Conservation (phyloP, 2,329 filamentous ascomycete species). For the Calonectria hawksworthii region DNA sequence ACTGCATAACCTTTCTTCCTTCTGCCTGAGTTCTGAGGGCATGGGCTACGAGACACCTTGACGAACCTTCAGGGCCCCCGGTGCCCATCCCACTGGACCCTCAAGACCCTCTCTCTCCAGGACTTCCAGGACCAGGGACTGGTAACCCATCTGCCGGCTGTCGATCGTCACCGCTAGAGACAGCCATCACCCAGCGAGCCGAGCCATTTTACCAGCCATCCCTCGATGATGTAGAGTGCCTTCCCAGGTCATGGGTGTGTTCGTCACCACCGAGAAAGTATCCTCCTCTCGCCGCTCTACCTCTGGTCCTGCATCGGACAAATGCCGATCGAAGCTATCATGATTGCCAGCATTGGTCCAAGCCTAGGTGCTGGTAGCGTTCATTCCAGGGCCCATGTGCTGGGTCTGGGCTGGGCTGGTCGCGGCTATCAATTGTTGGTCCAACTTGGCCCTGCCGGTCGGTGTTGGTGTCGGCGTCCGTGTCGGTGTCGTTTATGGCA, state of each 20-base stretch:
- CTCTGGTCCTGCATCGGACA: slow-evolving; percentile 28
- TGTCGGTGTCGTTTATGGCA: slow-evolving; percentile 32
- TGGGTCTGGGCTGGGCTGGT: slow-evolving; percentile 4
- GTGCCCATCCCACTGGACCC: slow-evolving; percentile 1
- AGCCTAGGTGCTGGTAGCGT: not conserved
- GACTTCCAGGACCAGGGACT: slow-evolving; percentile 21
- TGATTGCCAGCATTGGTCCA: slow-evolving; percentile 19
- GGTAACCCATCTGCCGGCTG: slow-evolving; percentile 35
- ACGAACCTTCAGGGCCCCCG: slow-evolving; percentile 24
- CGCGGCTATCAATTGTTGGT: not conserved
- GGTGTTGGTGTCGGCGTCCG: slow-evolving; percentile 12
- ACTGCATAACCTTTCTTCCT: slow-evolving; percentile 34
- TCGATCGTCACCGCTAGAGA: slow-evolving; percentile 38
- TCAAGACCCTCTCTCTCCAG: slow-evolving; percentile 20
- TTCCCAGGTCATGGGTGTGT: slow-evolving; percentile 29
- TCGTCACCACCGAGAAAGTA: slow-evolving; percentile 31
- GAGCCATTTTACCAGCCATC: slow-evolving; percentile 21
- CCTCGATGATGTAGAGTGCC: slow-evolving; percentile 19
- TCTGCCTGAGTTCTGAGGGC: slow-evolving; percentile 30
- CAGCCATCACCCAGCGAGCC: slow-evolving; percentile 28
- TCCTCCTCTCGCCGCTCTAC: slow-evolving; percentile 24
- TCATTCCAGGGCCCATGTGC: slow-evolving; percentile 17
- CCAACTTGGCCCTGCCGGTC: not conserved
- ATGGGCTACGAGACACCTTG: slow-evolving; percentile 14
- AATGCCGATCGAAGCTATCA: slow-evolving; percentile 12